Conservation (phyloP, 1,284 basidiomycete genomes). For the Ceratobasidium sp. region DNA sequence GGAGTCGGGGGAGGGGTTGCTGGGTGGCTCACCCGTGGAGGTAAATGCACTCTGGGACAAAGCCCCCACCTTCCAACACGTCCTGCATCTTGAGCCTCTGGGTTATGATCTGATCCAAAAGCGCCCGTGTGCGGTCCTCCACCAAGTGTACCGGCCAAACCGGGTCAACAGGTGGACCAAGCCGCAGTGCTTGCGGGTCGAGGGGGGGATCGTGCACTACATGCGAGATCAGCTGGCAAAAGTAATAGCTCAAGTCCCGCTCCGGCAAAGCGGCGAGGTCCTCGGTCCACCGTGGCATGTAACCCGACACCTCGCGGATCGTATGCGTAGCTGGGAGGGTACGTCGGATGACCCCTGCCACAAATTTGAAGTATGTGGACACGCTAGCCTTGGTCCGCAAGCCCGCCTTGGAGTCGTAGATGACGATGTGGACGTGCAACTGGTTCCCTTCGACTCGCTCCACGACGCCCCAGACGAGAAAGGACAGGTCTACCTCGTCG, state of each 20-base stretch:
- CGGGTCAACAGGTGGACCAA: neutral
- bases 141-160: neutral
- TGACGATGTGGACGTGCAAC: no score
- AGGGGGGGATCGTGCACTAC: slow-evolving; percentile 16
- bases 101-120: neutral
- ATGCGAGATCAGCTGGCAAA: slow-evolving; percentile 20
- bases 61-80: neutral
- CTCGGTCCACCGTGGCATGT: neutral
- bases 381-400: no score
- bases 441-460: no score
- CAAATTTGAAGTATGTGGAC: no score
- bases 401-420: no score
- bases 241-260: neutral
- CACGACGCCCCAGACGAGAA: slow-evolving; percentile 3
- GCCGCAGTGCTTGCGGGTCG: neutral
- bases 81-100: neutral
- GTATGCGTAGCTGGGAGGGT: neutral
- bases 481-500: neutral
- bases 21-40: slow-evolving; percentile 6
- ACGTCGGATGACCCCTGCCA: no score
- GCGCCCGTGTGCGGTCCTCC: neutral
- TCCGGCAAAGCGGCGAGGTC: neutral
- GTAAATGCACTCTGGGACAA: neutral
- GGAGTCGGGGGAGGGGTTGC: no score
- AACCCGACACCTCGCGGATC: neutral